Conservation (phyloP, 2,329 filamentous ascomycete species). For the Talaromyces sp. region DNA sequence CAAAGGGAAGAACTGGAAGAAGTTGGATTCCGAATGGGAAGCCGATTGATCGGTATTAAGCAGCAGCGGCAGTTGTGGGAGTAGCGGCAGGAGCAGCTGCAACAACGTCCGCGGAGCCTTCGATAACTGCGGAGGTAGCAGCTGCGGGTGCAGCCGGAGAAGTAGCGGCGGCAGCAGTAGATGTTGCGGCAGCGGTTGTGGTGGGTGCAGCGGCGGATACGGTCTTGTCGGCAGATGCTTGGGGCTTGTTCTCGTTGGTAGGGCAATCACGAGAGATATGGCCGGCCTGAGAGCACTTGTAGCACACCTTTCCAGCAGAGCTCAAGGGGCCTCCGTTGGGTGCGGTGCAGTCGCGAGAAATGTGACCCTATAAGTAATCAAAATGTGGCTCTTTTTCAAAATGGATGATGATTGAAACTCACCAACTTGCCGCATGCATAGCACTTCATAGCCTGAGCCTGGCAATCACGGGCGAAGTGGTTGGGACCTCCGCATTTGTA, state of each 20-base stretch:
- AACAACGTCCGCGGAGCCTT: constrained; percentile 29
- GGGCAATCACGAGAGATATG: constrained; percentile 96
- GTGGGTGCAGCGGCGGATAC: constrained; percentile 38
- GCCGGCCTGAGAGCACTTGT: constrained; percentile 91
- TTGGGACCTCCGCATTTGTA: constrained; percentile 81
- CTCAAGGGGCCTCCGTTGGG: constrained; percentile 94
- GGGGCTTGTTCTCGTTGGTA: constrained; percentile 58
- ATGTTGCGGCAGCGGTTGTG: constrained; percentile 39
- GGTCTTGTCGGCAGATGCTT: constrained; percentile 33
- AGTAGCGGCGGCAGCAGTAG: constrained; percentile 38
- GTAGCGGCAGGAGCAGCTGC: constrained; percentile 33
- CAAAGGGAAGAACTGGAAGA: constrained; percentile 27
- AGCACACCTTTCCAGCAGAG: constrained; percentile 97
- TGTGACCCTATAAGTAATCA: constrained; percentile 60
- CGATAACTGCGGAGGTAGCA: constrained; percentile 37
- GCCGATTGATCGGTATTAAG: background rate
- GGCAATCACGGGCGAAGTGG: constrained; percentile 97
- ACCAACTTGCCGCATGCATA: constrained; percentile 90
- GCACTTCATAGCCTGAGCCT: constrained; percentile 98
- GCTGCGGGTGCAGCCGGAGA: constrained; percentile 39
- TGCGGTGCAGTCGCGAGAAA: constrained; percentile 90
- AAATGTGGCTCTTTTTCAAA: background rate
- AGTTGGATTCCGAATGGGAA: constrained; percentile 18
- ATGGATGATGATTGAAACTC: constrained; percentile 21
- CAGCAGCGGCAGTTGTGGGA: constrained; percentile 37